These are phyloP conservation scores for Populus pruinosa DNA, from an alignment of 345 rosid species.

Conservation along the genomic window DNA sequence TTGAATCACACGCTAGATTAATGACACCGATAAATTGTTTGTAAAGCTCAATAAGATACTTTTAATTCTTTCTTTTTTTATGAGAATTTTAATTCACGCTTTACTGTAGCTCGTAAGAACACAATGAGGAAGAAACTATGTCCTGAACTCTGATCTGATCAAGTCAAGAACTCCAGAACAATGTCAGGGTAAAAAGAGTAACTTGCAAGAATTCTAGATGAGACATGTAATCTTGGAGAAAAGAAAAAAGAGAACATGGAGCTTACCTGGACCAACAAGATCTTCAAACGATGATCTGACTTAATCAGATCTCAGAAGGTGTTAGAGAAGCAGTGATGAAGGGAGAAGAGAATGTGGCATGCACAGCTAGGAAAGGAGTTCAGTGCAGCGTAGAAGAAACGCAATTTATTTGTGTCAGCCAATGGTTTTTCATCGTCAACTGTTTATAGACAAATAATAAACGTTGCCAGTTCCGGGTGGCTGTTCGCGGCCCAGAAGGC, in stretches of 20 bases:
- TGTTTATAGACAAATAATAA: too few relatives aligned
- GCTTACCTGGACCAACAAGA: background rate
- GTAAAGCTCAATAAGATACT: too few relatives aligned
- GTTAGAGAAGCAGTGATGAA: background rate
- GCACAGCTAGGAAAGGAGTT: background rate
- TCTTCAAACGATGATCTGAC: background rate
- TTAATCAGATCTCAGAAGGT: background rate
- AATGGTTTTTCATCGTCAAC: too few relatives aligned
- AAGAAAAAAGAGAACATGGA: background rate
- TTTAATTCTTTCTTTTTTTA: too few relatives aligned
- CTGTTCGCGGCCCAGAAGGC: too few relatives aligned
- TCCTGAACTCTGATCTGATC: background rate
- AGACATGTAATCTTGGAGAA: background rate
- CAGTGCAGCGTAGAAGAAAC: background rate
- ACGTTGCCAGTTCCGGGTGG: too few relatives aligned
- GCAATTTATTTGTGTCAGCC: background rate
- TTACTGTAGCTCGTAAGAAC: background rate
- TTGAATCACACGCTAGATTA: too few relatives aligned
- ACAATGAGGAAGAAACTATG: background rate
- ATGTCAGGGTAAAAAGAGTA: background rate
- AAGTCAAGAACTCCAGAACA: background rate
- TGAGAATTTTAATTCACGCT: too few relatives aligned
- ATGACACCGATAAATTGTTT: too few relatives aligned
- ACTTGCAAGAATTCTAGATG: background rate
- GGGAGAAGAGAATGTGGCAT: background rate